Base-by-base conservation (phyloP, 148 eudicot genomes). In the Chenopodium album region DNA sequence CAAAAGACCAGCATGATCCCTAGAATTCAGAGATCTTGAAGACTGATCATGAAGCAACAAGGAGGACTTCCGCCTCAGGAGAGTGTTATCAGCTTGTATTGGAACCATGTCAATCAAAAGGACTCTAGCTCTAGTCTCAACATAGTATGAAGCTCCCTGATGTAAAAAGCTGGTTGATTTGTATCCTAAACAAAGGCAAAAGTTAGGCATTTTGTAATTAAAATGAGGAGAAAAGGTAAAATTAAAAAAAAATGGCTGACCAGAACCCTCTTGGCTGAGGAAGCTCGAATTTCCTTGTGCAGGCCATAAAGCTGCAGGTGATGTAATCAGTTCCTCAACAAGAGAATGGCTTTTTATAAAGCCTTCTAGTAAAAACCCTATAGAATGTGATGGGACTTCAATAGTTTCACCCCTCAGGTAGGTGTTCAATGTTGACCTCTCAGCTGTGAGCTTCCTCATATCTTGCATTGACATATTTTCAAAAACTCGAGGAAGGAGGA, bases 391-490 rank as follows among this genome's bases (percentile, higher is more conserved):
- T 73, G 91, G 89, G 78, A 96, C 76, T 87, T 96, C 99, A 75
- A 96, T 80, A 82, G 84, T 88, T 89, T 94, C 98, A 50, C 97
- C 98, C 66, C 94, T 91, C 72, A 91, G 41, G 83, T 89, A 90
- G 69, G 87, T 86, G 59, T 78, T 88, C 88, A 94, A 77, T 44
- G 77, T 86, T 84, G 99, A 94, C 86, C 92, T 91, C 79, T 96
- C 98, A 70, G 98, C 92, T 69, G 89, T 85, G 46, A 94, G 95
- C 56, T 84, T 82, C 85, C 99, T 90, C 84, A 96, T 69, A 71
- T 96, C 98, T 82, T 91, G 97, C 95, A 94, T 92, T 67, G 97
- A 75, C 88, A 87, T 88, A 85, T 86, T 91, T 80, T 94, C 98
- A 82, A 94, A 92, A 52, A 91, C 69, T 76, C 85, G 93, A 80